phyloP scores from a whole-genome alignment of 2,329 filamentous ascomycete species.

The Daldinia sp. region DNA sequence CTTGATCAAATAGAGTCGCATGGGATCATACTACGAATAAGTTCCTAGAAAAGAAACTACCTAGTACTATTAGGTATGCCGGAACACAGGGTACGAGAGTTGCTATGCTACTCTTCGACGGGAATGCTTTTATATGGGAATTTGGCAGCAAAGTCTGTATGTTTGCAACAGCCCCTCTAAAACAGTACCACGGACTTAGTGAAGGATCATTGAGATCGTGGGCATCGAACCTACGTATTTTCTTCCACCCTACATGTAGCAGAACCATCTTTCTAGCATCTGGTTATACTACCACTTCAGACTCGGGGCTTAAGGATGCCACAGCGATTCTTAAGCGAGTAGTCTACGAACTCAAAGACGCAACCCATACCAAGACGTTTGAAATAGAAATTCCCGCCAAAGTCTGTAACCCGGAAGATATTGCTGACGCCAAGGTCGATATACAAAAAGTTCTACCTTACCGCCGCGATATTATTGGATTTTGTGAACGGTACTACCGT shows the following conservation, averaged over 20 bases:
- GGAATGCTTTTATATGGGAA: constrained; percentile 38
- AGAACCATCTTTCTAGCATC: constrained; percentile 35
- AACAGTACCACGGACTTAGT: not conserved
- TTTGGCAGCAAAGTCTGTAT: constrained; percentile 23
- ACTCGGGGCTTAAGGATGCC: not conserved
- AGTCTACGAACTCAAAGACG: constrained; percentile 26
- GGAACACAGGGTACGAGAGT: constrained; percentile 27
- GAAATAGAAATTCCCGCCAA: constrained; percentile 1
- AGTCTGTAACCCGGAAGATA: not conserved
- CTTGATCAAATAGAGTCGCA: constrained; percentile 30
- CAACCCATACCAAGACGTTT: constrained; percentile 10
- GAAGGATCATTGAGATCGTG: not conserved
- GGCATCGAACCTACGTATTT: constrained; percentile 16
- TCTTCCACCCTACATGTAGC: constrained; percentile 34
- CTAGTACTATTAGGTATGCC: constrained; percentile 15
- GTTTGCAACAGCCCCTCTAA: constrained; percentile 22
- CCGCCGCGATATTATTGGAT: constrained; percentile 28
- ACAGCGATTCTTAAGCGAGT: constrained; percentile 6
- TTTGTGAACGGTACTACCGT: not conserved
- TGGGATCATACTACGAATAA: constrained; percentile 39
- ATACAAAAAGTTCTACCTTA: constrained; percentile 22
- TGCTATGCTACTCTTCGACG: constrained; percentile 32
- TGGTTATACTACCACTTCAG: constrained; percentile 9
- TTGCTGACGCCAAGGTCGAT: not conserved
- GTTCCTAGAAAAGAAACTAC: constrained; percentile 34